Evolutionary conservation across 768 basidiomycete species (phyloP), one percentile per base, ranked within the genome.

Genomic region (Mycena belliarum): DNA sequence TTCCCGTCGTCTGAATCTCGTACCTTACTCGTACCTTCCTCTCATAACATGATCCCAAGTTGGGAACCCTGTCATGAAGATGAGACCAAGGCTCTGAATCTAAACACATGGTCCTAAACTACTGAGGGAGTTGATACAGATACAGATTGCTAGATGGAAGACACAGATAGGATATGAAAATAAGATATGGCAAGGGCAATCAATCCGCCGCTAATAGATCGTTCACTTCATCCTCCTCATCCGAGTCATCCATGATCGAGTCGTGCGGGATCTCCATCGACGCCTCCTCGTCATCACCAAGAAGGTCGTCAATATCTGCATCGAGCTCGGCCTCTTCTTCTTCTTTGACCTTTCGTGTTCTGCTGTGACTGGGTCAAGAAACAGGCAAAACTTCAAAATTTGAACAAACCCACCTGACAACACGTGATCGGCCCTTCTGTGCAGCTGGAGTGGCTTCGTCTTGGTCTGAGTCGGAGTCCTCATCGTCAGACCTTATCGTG

Each of bases 191-290:
- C 16, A 32, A 32, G 21, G 23, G 49, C 15, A 16, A 18, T 32
- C 37, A 55, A 21, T 73, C 73, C 28, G 72, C 74, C 23, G 69
- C 73, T 40, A 82, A 66, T 50, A 82, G 70, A 64, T 74, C 77
- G 55, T 77, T 73, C 16, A 85, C 83, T 70, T 84, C 82, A 2
- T 81, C 84, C 43, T 81, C 82, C 18, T 79, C 80, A 52, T 79
- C 78, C 40, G 77, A 76, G 48, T 73, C 73, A 51, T 84, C 82
- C 71, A 85, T 81, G 23, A 85, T 81, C 4, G 84, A 83, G 69
- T 82, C 80, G 43, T 72, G 67, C 12, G 71, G 58, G 12, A 65
- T 47, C 46, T 66, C 64, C 41, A 60, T 65, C 41, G 65, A 52
- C 10, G 63, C 49, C 25, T 60, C 64, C 60, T 57, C 63, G n/a